Conservation (phyloP, 768 basidiomycete genomes). For the Amanita polypyramis region DNA sequence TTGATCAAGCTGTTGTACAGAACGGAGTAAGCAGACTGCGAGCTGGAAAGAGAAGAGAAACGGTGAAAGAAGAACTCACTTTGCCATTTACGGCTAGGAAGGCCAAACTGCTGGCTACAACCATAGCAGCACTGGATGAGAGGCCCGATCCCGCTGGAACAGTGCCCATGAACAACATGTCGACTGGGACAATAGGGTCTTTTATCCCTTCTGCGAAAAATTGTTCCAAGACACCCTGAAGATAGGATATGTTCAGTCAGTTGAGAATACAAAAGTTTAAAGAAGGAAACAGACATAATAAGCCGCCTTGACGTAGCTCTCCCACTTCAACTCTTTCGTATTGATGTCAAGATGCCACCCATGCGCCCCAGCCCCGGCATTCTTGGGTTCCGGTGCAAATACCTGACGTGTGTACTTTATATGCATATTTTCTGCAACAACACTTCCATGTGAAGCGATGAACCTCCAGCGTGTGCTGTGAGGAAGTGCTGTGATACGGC, state of each 20-base stretch:
- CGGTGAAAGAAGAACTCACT: slow-evolving; percentile 15
- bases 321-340: slow-evolving; percentile 64
- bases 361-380: slow-evolving; percentile 28
- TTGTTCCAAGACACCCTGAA: slow-evolving; percentile 56
- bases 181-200: slow-evolving; percentile 44
- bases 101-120: slow-evolving; percentile 75
- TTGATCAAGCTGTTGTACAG: slow-evolving; percentile 15
- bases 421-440: slow-evolving; percentile 53
- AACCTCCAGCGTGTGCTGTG: slow-evolving; percentile 15
- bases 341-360: slow-evolving; percentile 72
- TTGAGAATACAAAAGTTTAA: background rate
- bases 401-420: slow-evolving; percentile 45
- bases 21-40: background rate
- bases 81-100: slow-evolving; percentile 74
- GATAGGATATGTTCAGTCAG: background rate
- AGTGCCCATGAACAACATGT: slow-evolving; percentile 69
- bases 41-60: background rate
- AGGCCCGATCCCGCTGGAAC: slow-evolving; percentile 84
- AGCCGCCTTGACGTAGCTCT: slow-evolving; percentile 81
- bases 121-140: slow-evolving; percentile 85
- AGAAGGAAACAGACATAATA: slow-evolving; percentile 49
- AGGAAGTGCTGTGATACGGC: slow-evolving; percentile 9
- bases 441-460: slow-evolving; percentile 37
- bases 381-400: slow-evolving; percentile 43
- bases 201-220: slow-evolving; percentile 31